Evolutionary conservation across 768 basidiomycete genomes (phyloP), one percentile per base, ranked within the genome.

Genomic region (Calocybe indica): DNA sequence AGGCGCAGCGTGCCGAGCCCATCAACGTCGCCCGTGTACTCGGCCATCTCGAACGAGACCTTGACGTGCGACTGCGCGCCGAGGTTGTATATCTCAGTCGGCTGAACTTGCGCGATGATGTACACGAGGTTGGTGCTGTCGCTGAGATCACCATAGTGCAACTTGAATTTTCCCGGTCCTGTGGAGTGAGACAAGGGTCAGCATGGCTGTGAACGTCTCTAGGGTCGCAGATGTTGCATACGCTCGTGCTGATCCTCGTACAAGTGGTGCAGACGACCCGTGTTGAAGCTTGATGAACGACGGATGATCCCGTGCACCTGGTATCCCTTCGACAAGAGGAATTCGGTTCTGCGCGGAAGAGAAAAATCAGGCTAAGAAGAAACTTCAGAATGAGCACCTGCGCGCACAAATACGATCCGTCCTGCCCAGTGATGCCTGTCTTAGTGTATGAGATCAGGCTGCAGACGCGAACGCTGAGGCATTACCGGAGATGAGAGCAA

Each of bases 11-110:
- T 98, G 46, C 94, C 94, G 36, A 98, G 76, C 6, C 85, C 94
- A 58, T 98, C 94, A 42, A 98, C 94, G 60, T 98, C 95, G 43
- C 90, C 93, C 0, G 95, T 98, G 72, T 98, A 98, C 69, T 98
- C 94, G 22, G 94, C 91, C 92, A 98, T 95, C 68, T 97, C 95
- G 66, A 98, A 98, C 28, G 93, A 96, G 55, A 98, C 94, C 68
- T 98, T 98, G 74, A 98, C 94, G 71, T 98, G 94, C 37, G 90
- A 92, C 66, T 98, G 94, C 11, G 94, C 94, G 39, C 92, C 94
- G 45, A 98, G 85, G 67, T 97, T 98, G 80, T 96, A 98, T 51
- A 98, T 85, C 69, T 98, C 95, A 14, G 92, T 85, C 2, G 94
- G 94, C 65, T 88, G 88, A 47, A 96, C 92, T 58, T 91, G 84